These are phyloP conservation scores for Podospora anserina DNA, from an alignment of 495 filamentous ascomycete species.

Conservation along the genomic window DNA sequence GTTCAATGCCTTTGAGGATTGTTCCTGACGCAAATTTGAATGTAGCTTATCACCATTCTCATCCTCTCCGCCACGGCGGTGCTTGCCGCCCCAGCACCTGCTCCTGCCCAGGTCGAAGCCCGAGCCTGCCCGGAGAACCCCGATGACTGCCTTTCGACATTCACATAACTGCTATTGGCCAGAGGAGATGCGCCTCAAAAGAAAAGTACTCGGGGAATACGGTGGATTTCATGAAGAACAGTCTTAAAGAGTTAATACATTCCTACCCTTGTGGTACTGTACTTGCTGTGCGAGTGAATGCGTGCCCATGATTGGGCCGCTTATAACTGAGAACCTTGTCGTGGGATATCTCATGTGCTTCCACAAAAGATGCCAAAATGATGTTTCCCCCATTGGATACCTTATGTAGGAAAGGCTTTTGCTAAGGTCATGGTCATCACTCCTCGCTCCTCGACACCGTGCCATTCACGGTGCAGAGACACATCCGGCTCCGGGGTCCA, in stretches of 20 bases:
- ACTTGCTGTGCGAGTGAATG: not conserved
- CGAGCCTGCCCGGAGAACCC: not conserved
- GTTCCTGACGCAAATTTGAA: not conserved
- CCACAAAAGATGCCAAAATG: no score
- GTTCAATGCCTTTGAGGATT: no score
- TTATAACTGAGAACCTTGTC: not conserved
- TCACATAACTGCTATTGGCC: not conserved
- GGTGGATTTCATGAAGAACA: no score
- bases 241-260: no score
- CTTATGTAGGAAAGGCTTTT: no score
- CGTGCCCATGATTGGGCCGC: not conserved
- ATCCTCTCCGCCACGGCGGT: not conserved
- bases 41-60: not conserved
- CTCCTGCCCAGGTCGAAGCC: not conserved
- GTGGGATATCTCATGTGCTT: no score
- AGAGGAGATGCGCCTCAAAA: no score
- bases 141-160: not conserved
- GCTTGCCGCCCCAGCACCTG: not conserved
- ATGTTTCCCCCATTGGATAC: no score
- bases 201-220: no score
- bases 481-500: not conserved
- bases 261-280: no score
- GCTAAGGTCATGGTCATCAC: no score
- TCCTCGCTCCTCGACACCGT: not conserved
- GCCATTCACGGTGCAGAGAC: not conserved